Percentiles rank a stretch among this genome's conserved stretches.
phyloP scores from a whole-genome alignment of 352 stramenopile genomes.

The Globisporangium camurandrum region DNA sequence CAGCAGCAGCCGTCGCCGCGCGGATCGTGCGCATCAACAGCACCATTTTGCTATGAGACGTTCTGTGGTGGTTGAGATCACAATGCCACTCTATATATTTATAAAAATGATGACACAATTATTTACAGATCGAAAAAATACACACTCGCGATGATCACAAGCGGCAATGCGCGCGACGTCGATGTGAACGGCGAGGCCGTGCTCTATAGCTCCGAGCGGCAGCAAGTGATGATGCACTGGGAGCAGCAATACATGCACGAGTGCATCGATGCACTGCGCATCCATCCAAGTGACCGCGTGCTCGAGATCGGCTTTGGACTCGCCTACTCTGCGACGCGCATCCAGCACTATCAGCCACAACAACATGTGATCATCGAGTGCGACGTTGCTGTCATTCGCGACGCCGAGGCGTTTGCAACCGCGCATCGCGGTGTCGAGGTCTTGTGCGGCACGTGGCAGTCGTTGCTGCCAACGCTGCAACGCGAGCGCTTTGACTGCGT shows the following conservation, averaged over 20 bases:
- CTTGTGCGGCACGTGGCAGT: constrained; percentile 65
- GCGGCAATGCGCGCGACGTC: constrained; percentile 30
- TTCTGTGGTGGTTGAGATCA: no score
- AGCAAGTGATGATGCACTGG: constrained; percentile 90
- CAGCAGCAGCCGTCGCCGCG: constrained; percentile 13
- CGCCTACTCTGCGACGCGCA: constrained; percentile 67
- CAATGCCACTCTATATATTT: no score
- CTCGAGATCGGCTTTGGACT: constrained; percentile 86
- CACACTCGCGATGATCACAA: constrained; percentile 22
- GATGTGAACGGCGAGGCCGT: constrained; percentile 39
- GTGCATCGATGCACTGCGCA: constrained; percentile 55
- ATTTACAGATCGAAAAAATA: not conserved
- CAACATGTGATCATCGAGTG: constrained; percentile 79
- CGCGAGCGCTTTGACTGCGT: constrained; percentile 54
- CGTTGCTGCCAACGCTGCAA: constrained; percentile 29
- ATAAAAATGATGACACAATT: no score
- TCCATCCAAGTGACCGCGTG: constrained; percentile 39
- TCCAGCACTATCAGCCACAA: constrained; percentile 46
- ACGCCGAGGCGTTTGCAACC: constrained; percentile 40
- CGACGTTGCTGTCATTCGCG: constrained; percentile 44
- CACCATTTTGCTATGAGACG: constrained; percentile 44
- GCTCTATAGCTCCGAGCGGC: constrained; percentile 57
- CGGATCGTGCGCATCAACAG: constrained; percentile 39
- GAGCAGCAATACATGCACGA: constrained; percentile 74
- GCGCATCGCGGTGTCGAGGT: constrained; percentile 28